phyloP scores from a whole-genome alignment of 2,329 filamentous ascomycete species.

The Bertia moriformis region DNA sequence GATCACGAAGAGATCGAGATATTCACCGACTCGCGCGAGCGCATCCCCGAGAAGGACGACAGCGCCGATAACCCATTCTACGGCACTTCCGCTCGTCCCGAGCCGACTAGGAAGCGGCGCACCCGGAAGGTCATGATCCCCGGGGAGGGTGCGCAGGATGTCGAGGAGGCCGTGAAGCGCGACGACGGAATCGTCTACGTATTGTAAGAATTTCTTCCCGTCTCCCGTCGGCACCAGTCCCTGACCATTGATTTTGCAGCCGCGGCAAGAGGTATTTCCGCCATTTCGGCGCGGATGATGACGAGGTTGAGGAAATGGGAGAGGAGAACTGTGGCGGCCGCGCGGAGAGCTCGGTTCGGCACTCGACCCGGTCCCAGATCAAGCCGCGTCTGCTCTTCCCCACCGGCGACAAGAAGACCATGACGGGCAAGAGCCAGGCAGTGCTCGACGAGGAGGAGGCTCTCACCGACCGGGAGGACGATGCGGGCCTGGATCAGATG shows the following conservation, averaged over 20 bases:
- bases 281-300: conserved; percentile 16
- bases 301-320: conserved; percentile 16
- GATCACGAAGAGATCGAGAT: conserved; percentile 60
- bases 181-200: conserved; percentile 62
- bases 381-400: conserved; percentile 59
- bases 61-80: conserved; percentile 62
- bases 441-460: conserved; percentile 42
- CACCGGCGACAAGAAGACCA: conserved; percentile 35
- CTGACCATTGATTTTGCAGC: too few species aligned
- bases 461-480: conserved; percentile 41
- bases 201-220: conserved; percentile 67
- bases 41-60: conserved; percentile 53
- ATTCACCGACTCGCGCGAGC: conserved; percentile 69
- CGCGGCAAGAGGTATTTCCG: too few species aligned
- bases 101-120: conserved; percentile 31
- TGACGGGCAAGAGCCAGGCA: conserved; percentile 21
- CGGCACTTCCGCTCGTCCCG: conserved; percentile 22
- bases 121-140: conserved; percentile 30
- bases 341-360: conserved; percentile 20
- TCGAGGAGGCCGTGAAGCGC: conserved; percentile 49
- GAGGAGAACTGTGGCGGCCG: conserved; percentile 15
- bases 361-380: conserved; percentile 52
- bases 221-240: too few species aligned
- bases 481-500: too few species aligned
- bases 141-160: conserved; percentile 38